Conservation (phyloP, 1,284 basidiomycete species). For the Ustilago xerochloae region DNA sequence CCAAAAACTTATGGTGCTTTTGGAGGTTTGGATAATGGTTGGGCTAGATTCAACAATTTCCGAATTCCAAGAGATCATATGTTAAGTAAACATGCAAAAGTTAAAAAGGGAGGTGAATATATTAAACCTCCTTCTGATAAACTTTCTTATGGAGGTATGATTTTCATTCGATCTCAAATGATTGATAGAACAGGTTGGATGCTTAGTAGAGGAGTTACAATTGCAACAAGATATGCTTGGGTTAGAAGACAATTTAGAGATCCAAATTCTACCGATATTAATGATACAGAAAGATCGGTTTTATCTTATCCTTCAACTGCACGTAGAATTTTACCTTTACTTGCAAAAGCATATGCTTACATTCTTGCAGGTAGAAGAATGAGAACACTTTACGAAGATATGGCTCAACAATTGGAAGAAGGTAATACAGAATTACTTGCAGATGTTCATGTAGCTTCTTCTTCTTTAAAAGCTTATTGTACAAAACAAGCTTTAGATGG, state of each 20-base stretch:
- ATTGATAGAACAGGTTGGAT: constrained; percentile 74
- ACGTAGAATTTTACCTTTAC: constrained; percentile 67
- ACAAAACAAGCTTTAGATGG: constrained; percentile 68
- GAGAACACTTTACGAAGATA: constrained; percentile 67
- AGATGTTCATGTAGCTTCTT: constrained; percentile 68
- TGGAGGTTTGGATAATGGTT: constrained; percentile 77
- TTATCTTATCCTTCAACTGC: constrained; percentile 69
- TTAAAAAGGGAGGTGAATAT: constrained; percentile 78
- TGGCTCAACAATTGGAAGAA: constrained; percentile 62
- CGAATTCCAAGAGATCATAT: constrained; percentile 80
- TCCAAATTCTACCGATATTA: constrained; percentile 65
- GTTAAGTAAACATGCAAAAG: constrained; percentile 79
- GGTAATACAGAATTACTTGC: constrained; percentile 68
- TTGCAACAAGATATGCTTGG: constrained; percentile 79
- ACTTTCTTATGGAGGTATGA: constrained; percentile 78
- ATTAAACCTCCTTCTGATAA: constrained; percentile 78
- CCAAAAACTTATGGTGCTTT: constrained; percentile 73
- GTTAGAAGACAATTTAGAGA: constrained; percentile 75
- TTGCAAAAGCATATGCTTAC: constrained; percentile 69
- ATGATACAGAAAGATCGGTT: constrained; percentile 68
- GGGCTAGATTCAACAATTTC: constrained; percentile 75
- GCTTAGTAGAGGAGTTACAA: constrained; percentile 76
- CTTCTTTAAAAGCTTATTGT: constrained; percentile 67
- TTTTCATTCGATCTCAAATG: constrained; percentile 71
- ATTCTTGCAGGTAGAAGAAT: constrained; percentile 66